These are phyloP conservation scores for Boletellus emodensis DNA, from an alignment of 768 basidiomycete genomes.

Conservation along the genomic window DNA sequence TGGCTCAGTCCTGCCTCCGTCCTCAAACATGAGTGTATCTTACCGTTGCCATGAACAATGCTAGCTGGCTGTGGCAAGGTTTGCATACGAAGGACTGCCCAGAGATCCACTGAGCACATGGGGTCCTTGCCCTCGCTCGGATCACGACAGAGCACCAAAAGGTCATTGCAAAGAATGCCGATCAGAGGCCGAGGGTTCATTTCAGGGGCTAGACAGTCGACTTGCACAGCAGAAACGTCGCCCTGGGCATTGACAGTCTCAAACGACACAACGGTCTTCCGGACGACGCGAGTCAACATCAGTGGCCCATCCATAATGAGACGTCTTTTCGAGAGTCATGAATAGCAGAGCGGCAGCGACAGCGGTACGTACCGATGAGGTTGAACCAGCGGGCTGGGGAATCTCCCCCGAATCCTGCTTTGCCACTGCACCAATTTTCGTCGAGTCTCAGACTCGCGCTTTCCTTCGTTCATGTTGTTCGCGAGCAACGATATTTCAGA, in stretches of 20 bases:
- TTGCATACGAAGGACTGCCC: slow-evolving; percentile 95
- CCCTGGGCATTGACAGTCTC: slow-evolving; percentile 77
- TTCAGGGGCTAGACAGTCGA: slow-evolving; percentile 88
- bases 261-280: slow-evolving; percentile 77
- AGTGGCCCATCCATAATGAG: slow-evolving; percentile 91
- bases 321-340: slow-evolving; percentile 46
- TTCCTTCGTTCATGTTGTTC: slow-evolving; percentile 97
- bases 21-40: slow-evolving; percentile 11
- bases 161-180: slow-evolving; percentile 88
- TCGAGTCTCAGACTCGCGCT: slow-evolving; percentile 90
- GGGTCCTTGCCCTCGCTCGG: slow-evolving; percentile 78
- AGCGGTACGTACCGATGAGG: slow-evolving; percentile 73
- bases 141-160: slow-evolving; percentile 88
- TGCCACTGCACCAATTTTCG: slow-evolving; percentile 91
- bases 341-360: neutral
- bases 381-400: slow-evolving; percentile 96
- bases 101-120: slow-evolving; percentile 77
- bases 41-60: slow-evolving; percentile 84
- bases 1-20: slow-evolving; percentile 5
- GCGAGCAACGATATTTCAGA: slow-evolving; percentile 86
- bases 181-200: slow-evolving; percentile 73
- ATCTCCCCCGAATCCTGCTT: slow-evolving; percentile 81
- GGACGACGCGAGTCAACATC: slow-evolving; percentile 83
- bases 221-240: slow-evolving; percentile 76
- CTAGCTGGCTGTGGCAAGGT: slow-evolving; percentile 87